These are phyloP conservation scores for Mycena albidolilacea DNA, from an alignment of 768 basidiomycete species.

Conservation along the genomic window DNA sequence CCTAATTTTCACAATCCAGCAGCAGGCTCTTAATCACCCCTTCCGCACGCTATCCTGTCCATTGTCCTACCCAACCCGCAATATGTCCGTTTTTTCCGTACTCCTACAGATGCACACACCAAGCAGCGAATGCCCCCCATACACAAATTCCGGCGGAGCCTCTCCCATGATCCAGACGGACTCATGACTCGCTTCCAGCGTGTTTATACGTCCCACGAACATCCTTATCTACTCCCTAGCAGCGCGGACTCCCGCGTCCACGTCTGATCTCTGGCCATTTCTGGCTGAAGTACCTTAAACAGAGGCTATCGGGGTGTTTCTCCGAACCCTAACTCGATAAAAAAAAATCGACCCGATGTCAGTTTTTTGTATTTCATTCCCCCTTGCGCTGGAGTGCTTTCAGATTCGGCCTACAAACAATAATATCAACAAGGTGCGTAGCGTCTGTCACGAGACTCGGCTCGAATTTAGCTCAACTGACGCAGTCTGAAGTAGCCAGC, in stretches of 20 bases:
- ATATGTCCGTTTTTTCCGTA: too few relatives aligned
- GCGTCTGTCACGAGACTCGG: background rate
- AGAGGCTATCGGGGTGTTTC: background rate
- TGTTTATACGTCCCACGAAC: background rate
- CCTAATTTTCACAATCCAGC: background rate
- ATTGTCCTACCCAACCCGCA: too few relatives aligned
- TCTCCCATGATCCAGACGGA: background rate
- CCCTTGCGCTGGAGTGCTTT: background rate
- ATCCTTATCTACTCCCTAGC: background rate
- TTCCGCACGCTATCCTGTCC: too few relatives aligned
- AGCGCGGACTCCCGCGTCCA: background rate
- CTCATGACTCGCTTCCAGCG: background rate
- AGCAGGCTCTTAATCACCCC: too few relatives aligned
- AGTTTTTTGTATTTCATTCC: background rate
- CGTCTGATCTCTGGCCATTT: background rate
- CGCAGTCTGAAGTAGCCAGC: background rate
- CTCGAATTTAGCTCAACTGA: background rate
- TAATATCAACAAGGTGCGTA: conserved; percentile 1
- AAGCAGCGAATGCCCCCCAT: background rate
- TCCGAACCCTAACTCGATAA: background rate
- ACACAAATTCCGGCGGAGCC: background rate
- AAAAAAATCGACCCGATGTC: background rate
- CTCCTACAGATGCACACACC: too few relatives aligned
- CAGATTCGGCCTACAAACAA: background rate
- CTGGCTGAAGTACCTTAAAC: background rate